Evolutionary conservation across 495 filamentous ascomycete species (phyloP), one percentile per base, ranked within the genome.

Genomic region (Xylaria acuta): DNA sequence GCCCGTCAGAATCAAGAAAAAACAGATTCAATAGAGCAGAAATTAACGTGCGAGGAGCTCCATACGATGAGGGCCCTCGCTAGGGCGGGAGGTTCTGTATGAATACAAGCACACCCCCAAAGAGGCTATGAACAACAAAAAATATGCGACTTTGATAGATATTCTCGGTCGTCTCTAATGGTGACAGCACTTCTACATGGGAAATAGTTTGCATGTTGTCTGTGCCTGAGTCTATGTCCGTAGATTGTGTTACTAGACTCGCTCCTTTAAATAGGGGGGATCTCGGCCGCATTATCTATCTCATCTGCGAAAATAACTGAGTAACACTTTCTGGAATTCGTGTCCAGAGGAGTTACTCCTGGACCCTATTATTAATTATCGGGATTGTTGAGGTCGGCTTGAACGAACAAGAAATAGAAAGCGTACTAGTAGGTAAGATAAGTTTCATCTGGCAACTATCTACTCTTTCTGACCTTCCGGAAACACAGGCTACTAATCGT

Each of bases 401-500:
- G 53, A 18, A 16, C 25, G 14, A 18, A 56, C 7, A 3, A 60
- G 18, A 30, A 36, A 36, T 12, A 9, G 14, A n/a, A n/a, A 1
- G 8, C 22, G 20, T 2, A 54, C 20, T 5, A 22, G 11, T 59
- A 25, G 1, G 8, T 66, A 22, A 4, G 64, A 14, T 25, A 41
- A 49, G 8, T 14, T 20, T 43, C 53, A 58, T n/a, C 53, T 9
- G 20, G 14, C 25, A 8, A 18, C 32, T 64, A 32, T 49, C 36
- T 59, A 56, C 62, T 58, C 69, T 74, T 83, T 76, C 78, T 75
- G 9, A 75, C 76, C 76, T 85, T 88, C 53, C 80, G 84, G 76
- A 97, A 96, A 80, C 93, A 94, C 60, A 97, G 79, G 68, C 90
- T 97, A 75, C 89, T 93, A 51, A 98, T 93, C 0, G 91, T 92